Evolutionary conservation across 1,284 basidiomycete species (phyloP).

Genomic region (Earliella scabrosa): DNA sequence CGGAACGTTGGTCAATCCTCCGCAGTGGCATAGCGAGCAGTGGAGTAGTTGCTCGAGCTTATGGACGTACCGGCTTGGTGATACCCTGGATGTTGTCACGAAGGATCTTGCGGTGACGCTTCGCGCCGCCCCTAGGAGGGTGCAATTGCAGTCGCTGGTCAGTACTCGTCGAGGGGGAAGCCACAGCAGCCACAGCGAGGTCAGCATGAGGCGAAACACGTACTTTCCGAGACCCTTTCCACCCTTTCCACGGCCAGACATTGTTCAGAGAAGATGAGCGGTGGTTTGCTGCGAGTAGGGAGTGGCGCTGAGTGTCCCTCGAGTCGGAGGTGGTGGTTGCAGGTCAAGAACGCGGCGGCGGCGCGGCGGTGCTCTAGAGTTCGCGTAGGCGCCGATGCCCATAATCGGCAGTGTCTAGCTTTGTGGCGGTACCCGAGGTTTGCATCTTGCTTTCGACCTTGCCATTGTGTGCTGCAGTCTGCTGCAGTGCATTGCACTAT

Average conservation of each 20-base stretch:
- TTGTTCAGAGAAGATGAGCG: conserved; percentile 31
- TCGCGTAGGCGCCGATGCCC: conserved; percentile 1
- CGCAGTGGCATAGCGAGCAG: conserved; percentile 31
- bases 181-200: background rate
- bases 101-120: conserved; percentile 69
- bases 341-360: conserved; percentile 17
- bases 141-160: conserved; percentile 35
- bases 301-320: conserved; percentile 5
- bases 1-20: background rate
- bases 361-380: conserved; percentile 16
- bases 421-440: conserved; percentile 5
- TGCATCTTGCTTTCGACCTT: too few species aligned
- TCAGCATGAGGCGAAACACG: background rate
- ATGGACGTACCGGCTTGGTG: conserved; percentile 48
- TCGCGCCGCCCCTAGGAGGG: conserved; percentile 44
- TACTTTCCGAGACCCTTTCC: conserved; percentile 47
- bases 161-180: background rate
- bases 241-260: conserved; percentile 72
- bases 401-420: background rate
- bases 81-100: conserved; percentile 77
- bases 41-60: conserved; percentile 23
- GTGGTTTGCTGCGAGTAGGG: conserved; percentile 4
- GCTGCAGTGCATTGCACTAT: too few species aligned
- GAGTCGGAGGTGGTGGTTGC: conserved; percentile 21
- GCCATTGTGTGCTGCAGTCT: too few species aligned